phyloP scores from a whole-genome alignment of 768 basidiomycete genomes.

The Brasilioporus rufonigricans region DNA sequence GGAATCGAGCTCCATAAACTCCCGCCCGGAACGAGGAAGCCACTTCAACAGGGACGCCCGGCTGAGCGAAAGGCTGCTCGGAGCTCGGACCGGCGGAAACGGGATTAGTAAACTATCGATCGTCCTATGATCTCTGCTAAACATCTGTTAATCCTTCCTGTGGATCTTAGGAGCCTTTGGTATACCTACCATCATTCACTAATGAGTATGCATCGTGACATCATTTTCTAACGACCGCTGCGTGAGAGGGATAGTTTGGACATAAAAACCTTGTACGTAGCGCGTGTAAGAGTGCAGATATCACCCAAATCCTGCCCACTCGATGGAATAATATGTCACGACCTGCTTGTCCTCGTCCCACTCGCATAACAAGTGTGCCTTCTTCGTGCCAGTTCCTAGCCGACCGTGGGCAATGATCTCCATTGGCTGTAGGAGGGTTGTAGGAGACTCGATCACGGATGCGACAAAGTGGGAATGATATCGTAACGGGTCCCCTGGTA shows the following conservation, averaged over 20 bases:
- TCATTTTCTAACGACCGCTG: neutral
- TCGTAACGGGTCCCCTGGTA: constrained; percentile 83
- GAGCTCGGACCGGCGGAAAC: constrained; percentile 43
- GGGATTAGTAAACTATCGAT: constrained; percentile 36
- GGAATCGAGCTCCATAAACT: constrained; percentile 29
- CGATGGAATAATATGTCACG: constrained; percentile 76
- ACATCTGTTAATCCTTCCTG: constrained; percentile 15
- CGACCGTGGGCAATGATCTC: constrained; percentile 95
- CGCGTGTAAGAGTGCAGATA: neutral
- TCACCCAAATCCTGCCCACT: constrained; percentile 87
- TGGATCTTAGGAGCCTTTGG: constrained; percentile 1
- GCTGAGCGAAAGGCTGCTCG: constrained; percentile 19
- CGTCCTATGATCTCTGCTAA: constrained; percentile 8
- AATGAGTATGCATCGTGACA: constrained; percentile 8
- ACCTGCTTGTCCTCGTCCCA: constrained; percentile 73
- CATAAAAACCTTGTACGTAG: neutral
- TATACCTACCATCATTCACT: constrained; percentile 17
- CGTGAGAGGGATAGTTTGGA: neutral
- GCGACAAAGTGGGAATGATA: constrained; percentile 97
- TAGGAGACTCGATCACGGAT: constrained; percentile 68
- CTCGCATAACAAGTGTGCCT: constrained; percentile 86
- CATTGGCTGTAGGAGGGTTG: constrained; percentile 70
- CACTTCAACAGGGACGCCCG: constrained; percentile 12
- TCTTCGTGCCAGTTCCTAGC: constrained; percentile 95
- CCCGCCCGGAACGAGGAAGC: constrained; percentile 6